Percentiles rank a stretch among this genome's conserved stretches.
These are phyloP conservation scores for Funneliformis geosporum DNA, from an alignment of 192 early-diverging fungal species.

Conservation along the genomic window DNA sequence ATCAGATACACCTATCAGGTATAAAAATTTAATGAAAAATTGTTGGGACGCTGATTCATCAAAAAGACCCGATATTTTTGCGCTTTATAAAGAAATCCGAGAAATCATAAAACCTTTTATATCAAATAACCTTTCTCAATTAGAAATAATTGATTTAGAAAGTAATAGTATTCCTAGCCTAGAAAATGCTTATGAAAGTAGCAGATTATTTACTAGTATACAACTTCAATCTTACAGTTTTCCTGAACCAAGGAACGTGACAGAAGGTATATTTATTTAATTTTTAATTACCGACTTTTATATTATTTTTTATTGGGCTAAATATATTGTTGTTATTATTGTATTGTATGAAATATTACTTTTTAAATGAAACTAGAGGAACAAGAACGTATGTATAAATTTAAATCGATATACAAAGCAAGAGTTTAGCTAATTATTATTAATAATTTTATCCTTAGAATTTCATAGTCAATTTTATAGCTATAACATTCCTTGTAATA, in stretches of 20 bases:
- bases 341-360: no score
- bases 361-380: no score
- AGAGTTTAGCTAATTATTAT: no score
- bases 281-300: neutral
- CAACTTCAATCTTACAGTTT: neutral
- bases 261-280: neutral
- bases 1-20: neutral
- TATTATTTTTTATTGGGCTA: neutral
- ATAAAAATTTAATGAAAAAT: neutral
- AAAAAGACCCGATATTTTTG: neutral
- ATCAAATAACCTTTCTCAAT: neutral
- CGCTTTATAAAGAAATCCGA: neutral
- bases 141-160: no score
- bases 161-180: no score
- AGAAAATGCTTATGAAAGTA: neutral
- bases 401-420: no score
- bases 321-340: no score
- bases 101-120: neutral
- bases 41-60: neutral
- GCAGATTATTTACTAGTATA: neutral
- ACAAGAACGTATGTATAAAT: no score
- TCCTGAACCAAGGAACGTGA: neutral
- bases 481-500: no score
- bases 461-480: no score
- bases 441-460: no score